Base-by-base conservation (phyloP, 164 flowering plant species). In the Warburgia ugandensis region DNA sequence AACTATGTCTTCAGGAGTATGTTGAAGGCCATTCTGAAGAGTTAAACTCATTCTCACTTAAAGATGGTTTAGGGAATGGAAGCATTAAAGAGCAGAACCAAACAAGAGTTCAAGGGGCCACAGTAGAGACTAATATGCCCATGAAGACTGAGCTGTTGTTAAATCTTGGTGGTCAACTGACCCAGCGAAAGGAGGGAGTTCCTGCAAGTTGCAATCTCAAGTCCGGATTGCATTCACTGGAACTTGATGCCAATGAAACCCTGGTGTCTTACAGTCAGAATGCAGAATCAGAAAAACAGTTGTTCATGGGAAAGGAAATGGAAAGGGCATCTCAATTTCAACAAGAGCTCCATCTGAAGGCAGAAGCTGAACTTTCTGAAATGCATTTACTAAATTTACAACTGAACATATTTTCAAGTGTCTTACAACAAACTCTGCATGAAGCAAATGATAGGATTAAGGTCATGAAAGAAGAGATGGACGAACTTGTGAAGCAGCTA, bases 351-450 rank as follows among this genome's bases (percentile, higher is more conserved):
- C 74, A 78, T 49, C 59, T 31, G 49, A 78, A 79, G 68, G 77
- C 77, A 36, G 90, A 87, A 58, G 73, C 65, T 64, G 96, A 91
- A 60, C 70, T 77, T 19, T 69, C 27, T 33, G 87, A 86, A 59
- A 68, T 81, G 77, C 74, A 70, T 62, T 52, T 55, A 21, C 56
- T 45, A 26, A 80, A 80, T 57, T 19, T 80, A 17, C 53, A 76
- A 44, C 68, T 80, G 60, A 87, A 82, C 69, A 73, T 92, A 12
- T 77, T 74, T 48, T 77, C 94, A 19, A 70, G 53, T 59, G 71
- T 74, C 22, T 52, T 92, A 23, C 67, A 66, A 48, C 78, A 75
- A 64, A 68, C 78, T 32, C 59, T 83, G 66, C 55, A 54, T 36
- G 81, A 78, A 68, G 84, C 85, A 48, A 65, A 42, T 54, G 37